Conservation (phyloP, 768 basidiomycete species). For the Phanerodontia chrysosporium region DNA sequence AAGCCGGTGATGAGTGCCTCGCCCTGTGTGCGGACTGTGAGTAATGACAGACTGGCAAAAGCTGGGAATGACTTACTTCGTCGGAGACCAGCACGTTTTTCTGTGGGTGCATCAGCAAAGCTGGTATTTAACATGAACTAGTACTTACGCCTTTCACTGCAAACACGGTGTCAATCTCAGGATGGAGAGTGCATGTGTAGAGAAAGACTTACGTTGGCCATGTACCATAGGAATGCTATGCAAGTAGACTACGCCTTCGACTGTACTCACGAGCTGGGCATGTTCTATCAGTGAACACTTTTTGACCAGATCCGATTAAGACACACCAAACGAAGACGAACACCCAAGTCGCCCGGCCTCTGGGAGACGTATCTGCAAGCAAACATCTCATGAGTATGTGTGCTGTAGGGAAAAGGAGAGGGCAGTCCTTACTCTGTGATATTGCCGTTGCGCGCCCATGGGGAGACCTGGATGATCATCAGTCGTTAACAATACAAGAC, state of each 20-base stretch:
- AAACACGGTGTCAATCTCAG: background rate
- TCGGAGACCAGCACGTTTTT: background rate
- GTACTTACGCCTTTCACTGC: background rate
- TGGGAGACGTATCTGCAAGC: background rate
- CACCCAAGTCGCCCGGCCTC: background rate
- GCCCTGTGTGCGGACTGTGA: background rate
- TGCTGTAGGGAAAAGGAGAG: background rate
- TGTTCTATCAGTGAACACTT: background rate
- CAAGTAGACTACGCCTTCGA: background rate
- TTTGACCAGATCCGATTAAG: background rate
- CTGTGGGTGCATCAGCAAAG: background rate
- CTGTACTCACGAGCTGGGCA: background rate
- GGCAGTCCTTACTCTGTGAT: background rate
- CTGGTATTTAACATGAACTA: background rate
- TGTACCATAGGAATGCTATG: background rate
- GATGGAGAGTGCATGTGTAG: background rate
- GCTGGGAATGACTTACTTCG: background rate
- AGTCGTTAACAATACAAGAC: background rate
- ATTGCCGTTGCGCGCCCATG: background rate
- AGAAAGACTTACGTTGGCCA: background rate
- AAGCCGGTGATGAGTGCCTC: background rate
- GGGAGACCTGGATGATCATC: background rate
- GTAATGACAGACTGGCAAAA: too few relatives aligned
- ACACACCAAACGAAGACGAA: background rate
- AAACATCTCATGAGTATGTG: background rate